Evolutionary conservation across 257 asterid species (phyloP).

Genomic region (Capsicum baccatum): DNA sequence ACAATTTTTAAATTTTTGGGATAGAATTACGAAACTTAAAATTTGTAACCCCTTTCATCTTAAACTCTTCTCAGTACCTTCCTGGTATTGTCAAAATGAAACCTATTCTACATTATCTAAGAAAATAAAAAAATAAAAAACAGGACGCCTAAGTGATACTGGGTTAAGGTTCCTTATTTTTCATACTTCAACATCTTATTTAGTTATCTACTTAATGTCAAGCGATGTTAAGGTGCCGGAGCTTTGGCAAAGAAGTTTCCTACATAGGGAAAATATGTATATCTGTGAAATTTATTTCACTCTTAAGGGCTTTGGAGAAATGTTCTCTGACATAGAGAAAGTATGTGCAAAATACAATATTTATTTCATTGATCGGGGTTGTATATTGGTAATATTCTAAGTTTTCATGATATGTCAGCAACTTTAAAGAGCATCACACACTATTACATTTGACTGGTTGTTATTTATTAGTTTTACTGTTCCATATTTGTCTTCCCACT

Average conservation of each 20-base stretch:
- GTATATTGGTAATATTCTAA: too few relatives aligned
- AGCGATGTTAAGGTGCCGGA: neutral
- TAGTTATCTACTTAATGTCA: neutral
- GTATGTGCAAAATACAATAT: too few relatives aligned
- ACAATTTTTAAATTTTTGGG: neutral
- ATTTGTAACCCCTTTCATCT: neutral
- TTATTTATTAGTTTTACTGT: too few relatives aligned
- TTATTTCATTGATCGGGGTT: too few relatives aligned
- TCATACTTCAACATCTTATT: neutral
- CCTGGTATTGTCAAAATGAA: neutral
- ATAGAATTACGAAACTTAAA: neutral
- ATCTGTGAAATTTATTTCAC: neutral
- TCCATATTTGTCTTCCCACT: too few relatives aligned
- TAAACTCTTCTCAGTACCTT: neutral
- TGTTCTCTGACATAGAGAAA: too few relatives aligned
- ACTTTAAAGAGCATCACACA: too few relatives aligned
- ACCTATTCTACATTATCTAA: neutral
- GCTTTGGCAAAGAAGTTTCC: neutral
- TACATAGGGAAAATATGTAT: neutral
- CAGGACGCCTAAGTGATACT: neutral
- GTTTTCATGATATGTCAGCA: too few relatives aligned
- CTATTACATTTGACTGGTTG: too few relatives aligned
- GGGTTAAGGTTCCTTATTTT: neutral
- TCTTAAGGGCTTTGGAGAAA: neutral
- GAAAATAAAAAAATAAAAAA: neutral